Percentiles rank a stretch among this genome's conserved stretches.
Evolutionary conservation across 2,329 filamentous ascomycete species (phyloP).

Genomic region (Coniochaeta sp.): DNA sequence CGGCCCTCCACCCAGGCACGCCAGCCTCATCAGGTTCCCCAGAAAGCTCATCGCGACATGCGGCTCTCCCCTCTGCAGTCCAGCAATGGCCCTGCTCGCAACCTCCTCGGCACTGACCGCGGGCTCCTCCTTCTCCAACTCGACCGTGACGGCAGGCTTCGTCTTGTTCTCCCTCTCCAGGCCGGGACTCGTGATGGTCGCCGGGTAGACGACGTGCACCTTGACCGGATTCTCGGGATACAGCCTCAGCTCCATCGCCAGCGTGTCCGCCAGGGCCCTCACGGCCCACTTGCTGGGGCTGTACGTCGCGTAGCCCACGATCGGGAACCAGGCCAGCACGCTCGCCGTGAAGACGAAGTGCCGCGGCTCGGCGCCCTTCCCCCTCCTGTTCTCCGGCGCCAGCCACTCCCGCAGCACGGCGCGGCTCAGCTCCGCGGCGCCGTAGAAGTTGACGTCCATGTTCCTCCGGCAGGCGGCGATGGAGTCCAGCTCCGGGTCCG

Average conservation of each 20-base stretch:
- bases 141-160: constrained; percentile 74
- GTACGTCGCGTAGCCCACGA: constrained; percentile 80
- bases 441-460: constrained; percentile 93
- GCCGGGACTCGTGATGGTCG: constrained; percentile 72
- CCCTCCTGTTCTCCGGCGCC: constrained; percentile 29
- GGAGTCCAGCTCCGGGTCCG: constrained; percentile 58
- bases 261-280: constrained; percentile 71
- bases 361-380: constrained; percentile 43
- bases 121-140: constrained; percentile 77
- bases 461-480: constrained; percentile 61
- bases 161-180: constrained; percentile 65
- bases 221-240: constrained; percentile 69
- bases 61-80: constrained; percentile 74
- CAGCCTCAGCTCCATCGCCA: constrained; percentile 76
- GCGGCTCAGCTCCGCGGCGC: constrained; percentile 78
- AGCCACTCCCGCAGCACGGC: constrained; percentile 72
- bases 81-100: constrained; percentile 59
- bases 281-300: constrained; percentile 79
- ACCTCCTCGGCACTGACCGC: constrained; percentile 72
- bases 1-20: constrained; percentile 43
- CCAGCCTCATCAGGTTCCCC: constrained; percentile 63
- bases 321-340: constrained; percentile 63
- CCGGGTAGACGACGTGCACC: constrained; percentile 77
- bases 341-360: constrained; percentile 88
- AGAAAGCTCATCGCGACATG: constrained; percentile 70